Evolutionary conservation across 202 grass and related monocot species (phyloP).

Genomic region (Panicum virgatum): DNA sequence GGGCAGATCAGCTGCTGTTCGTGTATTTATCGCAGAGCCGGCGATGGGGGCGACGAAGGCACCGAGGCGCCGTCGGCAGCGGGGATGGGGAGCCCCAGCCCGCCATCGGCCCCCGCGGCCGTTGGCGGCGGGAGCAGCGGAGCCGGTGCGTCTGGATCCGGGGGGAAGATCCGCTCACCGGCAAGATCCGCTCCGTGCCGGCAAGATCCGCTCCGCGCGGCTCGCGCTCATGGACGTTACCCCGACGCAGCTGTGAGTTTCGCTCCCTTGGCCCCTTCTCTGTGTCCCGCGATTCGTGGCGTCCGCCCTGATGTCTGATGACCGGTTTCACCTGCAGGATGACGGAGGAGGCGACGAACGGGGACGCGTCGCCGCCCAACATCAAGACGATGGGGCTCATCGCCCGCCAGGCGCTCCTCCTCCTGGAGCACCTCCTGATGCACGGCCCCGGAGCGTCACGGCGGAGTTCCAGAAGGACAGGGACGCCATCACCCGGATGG

Average conservation of each 20-base stretch:
- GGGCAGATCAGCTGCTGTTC: too few species aligned
- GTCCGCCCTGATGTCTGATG: not conserved
- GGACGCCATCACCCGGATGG: too few species aligned
- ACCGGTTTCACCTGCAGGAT: slow-evolving; percentile 28
- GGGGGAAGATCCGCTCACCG: too few species aligned
- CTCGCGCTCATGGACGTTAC: slow-evolving; percentile 88
- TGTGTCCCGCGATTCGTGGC: not conserved
- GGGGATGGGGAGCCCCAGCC: slow-evolving; percentile 31
- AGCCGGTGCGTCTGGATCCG: too few species aligned
- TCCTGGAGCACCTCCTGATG: too few species aligned
- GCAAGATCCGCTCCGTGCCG: too few species aligned
- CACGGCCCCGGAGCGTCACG: too few species aligned
- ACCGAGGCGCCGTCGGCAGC: slow-evolving; percentile 5
- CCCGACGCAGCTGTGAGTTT: slow-evolving; percentile 71
- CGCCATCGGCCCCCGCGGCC: slow-evolving; percentile 16
- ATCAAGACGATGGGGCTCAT: too few species aligned
- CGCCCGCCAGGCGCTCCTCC: too few species aligned
- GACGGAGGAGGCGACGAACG: slow-evolving; percentile 89
- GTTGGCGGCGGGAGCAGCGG: slow-evolving; percentile 31
- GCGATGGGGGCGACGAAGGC: slow-evolving; percentile 46
- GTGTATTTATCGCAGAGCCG: slow-evolving; percentile 43
- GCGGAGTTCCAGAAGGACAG: too few species aligned
- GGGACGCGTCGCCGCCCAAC: too few species aligned
- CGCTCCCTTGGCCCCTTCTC: too few species aligned
- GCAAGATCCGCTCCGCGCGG: slow-evolving; percentile 69